Evolutionary conservation across 306 rosid genomes (phyloP).

Genomic region (Sphenostylis stenocarpa): DNA sequence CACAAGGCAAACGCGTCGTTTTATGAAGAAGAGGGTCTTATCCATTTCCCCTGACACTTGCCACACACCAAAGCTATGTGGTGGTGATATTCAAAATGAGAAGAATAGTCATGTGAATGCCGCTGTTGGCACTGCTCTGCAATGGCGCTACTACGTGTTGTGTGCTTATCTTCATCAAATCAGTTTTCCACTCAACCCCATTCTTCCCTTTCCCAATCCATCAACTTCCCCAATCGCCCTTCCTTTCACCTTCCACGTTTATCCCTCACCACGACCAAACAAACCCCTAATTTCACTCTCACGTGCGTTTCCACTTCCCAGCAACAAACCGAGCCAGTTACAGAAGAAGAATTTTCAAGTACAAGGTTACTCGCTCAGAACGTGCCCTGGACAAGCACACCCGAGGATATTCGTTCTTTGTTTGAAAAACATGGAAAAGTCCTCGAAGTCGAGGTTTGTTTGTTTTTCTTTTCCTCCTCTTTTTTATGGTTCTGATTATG

Average conservation of each 20-base stretch:
- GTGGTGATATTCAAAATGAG: background rate
- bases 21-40: background rate
- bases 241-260: slow-evolving; percentile 33
- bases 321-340: slow-evolving; percentile 38
- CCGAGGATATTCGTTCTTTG: slow-evolving; percentile 78
- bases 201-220: slow-evolving; percentile 28
- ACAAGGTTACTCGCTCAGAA: slow-evolving; percentile 83
- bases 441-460: slow-evolving; percentile 70
- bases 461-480: background rate
- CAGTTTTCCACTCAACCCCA: slow-evolving; percentile 24
- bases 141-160: slow-evolving; percentile 66
- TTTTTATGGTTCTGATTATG: background rate
- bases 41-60: background rate
- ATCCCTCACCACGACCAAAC: slow-evolving; percentile 30
- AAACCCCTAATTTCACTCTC: slow-evolving; percentile 27
- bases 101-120: background rate
- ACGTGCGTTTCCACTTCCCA: slow-evolving; percentile 50
- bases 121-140: background rate
- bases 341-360: slow-evolving; percentile 47
- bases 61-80: background rate
- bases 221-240: slow-evolving; percentile 6
- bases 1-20: background rate
- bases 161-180: slow-evolving; percentile 36
- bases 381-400: slow-evolving; percentile 82
- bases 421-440: slow-evolving; percentile 80